Evolutionary conservation across 2,329 filamentous ascomycete genomes (phyloP).

Genomic region (Aspergillus chevalieri): DNA sequence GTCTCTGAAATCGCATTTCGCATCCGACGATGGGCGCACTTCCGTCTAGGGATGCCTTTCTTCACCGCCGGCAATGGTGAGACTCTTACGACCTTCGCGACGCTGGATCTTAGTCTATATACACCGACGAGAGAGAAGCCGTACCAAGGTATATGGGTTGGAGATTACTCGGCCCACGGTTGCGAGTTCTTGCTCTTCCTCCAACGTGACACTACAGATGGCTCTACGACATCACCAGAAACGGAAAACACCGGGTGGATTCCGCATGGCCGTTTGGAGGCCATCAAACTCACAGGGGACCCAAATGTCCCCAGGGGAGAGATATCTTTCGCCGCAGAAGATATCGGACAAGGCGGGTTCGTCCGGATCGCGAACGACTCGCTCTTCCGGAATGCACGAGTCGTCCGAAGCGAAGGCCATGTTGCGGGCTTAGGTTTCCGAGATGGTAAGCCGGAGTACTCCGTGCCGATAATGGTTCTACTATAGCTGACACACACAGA

Average conservation of each 20-base stretch:
- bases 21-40: slow-evolving; percentile 70
- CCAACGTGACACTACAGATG: slow-evolving; percentile 53
- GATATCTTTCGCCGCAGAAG: slow-evolving; percentile 71
- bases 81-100: slow-evolving; percentile 59
- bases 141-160: slow-evolving; percentile 86
- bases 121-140: slow-evolving; percentile 74
- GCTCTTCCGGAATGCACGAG: slow-evolving; percentile 65
- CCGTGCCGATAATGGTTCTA: no score
- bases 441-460: slow-evolving; percentile 52
- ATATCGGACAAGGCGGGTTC: slow-evolving; percentile 63
- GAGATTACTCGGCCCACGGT: slow-evolving; percentile 81
- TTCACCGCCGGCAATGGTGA: slow-evolving; percentile 31
- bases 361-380: slow-evolving; percentile 59
- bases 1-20: slow-evolving; percentile 67
- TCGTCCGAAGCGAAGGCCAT: slow-evolving; percentile 70
- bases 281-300: slow-evolving; percentile 87
- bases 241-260: slow-evolving; percentile 40
- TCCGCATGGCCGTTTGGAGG: slow-evolving; percentile 66
- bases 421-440: slow-evolving; percentile 67
- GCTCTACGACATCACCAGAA: slow-evolving; percentile 11
- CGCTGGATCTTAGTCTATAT: slow-evolving; percentile 68
- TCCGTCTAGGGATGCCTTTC: slow-evolving; percentile 43
- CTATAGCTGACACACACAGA: slow-evolving; percentile 10
- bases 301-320: slow-evolving; percentile 83
- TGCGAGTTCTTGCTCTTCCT: slow-evolving; percentile 81